Evolutionary conservation across 352 stramenopile species (phyloP).

Genomic region (Pythium utonaiense): DNA sequence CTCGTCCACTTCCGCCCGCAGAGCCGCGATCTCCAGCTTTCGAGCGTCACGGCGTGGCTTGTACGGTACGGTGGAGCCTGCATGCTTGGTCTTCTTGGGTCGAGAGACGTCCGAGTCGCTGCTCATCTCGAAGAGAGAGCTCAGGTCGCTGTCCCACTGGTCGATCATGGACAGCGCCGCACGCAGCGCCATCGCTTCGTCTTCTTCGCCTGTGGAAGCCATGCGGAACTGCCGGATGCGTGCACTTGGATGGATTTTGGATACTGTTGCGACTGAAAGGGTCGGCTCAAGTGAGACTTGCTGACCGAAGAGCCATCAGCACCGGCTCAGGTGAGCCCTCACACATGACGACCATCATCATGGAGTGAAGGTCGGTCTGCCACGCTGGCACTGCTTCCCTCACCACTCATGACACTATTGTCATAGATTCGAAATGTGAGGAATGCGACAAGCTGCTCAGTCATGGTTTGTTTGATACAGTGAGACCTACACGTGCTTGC

Average conservation of each 20-base stretch:
- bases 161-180: neutral
- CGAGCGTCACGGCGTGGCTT: neutral
- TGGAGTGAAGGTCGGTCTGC: neutral
- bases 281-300: no score
- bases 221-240: neutral
- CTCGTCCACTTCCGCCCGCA: neutral
- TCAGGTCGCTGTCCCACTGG: neutral
- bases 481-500: neutral
- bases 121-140: neutral
- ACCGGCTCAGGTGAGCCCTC: no score
- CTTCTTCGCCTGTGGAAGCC: neutral
- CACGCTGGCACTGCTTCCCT: no score
- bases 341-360: no score
- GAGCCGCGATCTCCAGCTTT: neutral
- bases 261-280: neutral
- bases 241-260: no score
- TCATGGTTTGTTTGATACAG: neutral
- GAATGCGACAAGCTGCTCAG: neutral
- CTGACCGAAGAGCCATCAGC: no score
- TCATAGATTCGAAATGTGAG: no score
- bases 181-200: neutral
- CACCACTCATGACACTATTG: no score
- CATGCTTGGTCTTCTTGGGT: neutral
- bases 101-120: neutral
- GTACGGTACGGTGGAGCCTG: neutral